Evolutionary conservation across 78 protist genomes (phyloP), one percentile per base, ranked within the genome.

Genomic region (Polysphondylium violaceum): DNA sequence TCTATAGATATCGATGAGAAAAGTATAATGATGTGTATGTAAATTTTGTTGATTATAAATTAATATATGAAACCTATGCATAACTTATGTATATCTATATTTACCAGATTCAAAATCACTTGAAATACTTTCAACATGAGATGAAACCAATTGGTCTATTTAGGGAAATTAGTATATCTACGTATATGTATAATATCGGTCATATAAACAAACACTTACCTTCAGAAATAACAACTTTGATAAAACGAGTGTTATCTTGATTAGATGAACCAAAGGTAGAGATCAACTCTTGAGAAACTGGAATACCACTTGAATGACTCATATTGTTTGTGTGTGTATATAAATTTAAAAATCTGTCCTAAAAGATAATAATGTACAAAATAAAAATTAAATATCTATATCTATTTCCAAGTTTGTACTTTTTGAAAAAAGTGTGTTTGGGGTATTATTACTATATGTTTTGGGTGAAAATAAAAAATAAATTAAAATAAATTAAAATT

Each of bases 301-400:
- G 60, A 33, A 87, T 87, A 63, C 93, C 93, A 65, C 93, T 87
- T 59, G 86, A 75, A 72, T 87, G 78, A 87, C 93, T 87, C 93
- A 87, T 87, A n/a, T n/a, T n/a, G n/a, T n/a, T n/a, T n/a, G n/a
- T n/a, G n/a, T n/a, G n/a, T n/a, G n/a, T n/a, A n/a, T n/a, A n/a
- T n/a, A n/a, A n/a, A n/a, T n/a, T n/a, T n/a, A n/a, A n/a, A n/a
- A n/a, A n/a, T n/a, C n/a, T n/a, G n/a, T n/a, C n/a, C n/a, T n/a
- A n/a, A n/a, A n/a, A n/a, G n/a, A n/a, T n/a, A n/a, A n/a, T n/a
- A n/a, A n/a, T n/a, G n/a, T n/a, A n/a, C n/a, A n/a, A n/a, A n/a
- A n/a, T n/a, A n/a, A n/a, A n/a, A n/a, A n/a, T n/a, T n/a, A n/a
- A n/a, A n/a, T n/a, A n/a, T n/a, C n/a, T n/a, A n/a, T n/a, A n/a